Base-by-base conservation (phyloP, 192 early-diverging fungal species). In the Rhizophagus clarus region DNA sequence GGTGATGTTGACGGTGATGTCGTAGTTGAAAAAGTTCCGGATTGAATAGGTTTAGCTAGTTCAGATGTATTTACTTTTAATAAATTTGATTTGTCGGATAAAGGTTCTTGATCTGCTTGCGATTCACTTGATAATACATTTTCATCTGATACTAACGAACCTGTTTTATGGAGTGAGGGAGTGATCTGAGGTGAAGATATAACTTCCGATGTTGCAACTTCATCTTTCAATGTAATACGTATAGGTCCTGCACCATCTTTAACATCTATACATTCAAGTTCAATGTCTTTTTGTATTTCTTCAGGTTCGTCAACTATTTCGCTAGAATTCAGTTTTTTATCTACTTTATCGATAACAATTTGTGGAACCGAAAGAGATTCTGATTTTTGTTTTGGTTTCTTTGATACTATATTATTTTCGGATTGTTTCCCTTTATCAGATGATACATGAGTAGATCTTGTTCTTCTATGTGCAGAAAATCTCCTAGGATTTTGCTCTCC, bases 221-320 rank as follows among this genome's bases (percentile, higher is more conserved):
- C n/a, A 17, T 77, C 76, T 77, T 63, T 67, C 49, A 77, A 66
- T n/a, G 63, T 67, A 22, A 77, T 64, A 49, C 76, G 61, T 31
- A 77, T 63, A 47, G 37, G 42, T 29, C 24, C 76, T 22, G 63
- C 31, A 60, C 47, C 29, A 61, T 74, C 72, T 45, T 74, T 74
- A 31, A 60, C 12, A 56, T 51, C 72, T 34, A 74, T 74, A 34
- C 26, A 61, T 51, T 56, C 72, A 74, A 74, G 72, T 32, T 61
- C 72, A 60, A 74, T 34, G 20, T 74, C 51, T n/a, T 61, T 74
- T 22, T 56, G 3, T 42, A 42, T 71, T 71, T 40, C 37, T 42
- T 71, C 37, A 24, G 40, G 70, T 72, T 72, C 40, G 3, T 56
- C 49, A 56, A 56, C 17, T 56, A 56, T 56, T 56, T 20, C 49